Evolutionary conservation across 805 yeast genomes (phyloP).

Genomic region (Pichia thaimueangensis): DNA sequence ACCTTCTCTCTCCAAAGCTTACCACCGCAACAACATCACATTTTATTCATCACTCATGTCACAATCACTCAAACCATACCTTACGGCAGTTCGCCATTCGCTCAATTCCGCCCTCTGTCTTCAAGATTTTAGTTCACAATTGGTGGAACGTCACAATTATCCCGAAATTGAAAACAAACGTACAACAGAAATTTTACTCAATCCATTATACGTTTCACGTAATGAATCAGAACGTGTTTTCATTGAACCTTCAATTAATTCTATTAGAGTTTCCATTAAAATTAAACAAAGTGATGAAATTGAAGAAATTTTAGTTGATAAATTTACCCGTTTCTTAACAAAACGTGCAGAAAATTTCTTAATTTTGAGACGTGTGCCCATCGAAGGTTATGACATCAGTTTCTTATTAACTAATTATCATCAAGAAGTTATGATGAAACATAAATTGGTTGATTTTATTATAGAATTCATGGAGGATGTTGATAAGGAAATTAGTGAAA

Average conservation of each 20-base stretch:
- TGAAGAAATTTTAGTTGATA: conserved; percentile 89
- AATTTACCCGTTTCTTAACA: conserved; percentile 87
- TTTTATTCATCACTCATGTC: conserved; percentile 44
- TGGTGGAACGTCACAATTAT: conserved; percentile 93
- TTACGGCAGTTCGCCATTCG: conserved; percentile 88
- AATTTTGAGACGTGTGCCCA: conserved; percentile 85
- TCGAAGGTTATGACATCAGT: conserved; percentile 87
- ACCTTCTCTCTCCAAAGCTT: background rate
- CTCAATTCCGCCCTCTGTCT: conserved; percentile 89
- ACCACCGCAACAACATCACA: background rate
- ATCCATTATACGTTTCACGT: conserved; percentile 85
- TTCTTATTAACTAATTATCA: conserved; percentile 91
- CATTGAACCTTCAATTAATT: conserved; percentile 90
- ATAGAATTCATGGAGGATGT: conserved; percentile 99
- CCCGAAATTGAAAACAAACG: conserved; percentile 91
- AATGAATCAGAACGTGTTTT: conserved; percentile 89
- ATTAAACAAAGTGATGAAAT: conserved; percentile 98
- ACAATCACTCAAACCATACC: conserved; percentile 92
- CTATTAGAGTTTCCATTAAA: conserved; percentile 82
- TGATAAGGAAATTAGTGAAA: conserved; percentile 96
- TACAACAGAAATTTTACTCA: conserved; percentile 76
- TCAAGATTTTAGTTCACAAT: conserved; percentile 90
- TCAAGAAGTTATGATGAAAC: conserved; percentile 92
- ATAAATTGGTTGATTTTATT: conserved; percentile 90
- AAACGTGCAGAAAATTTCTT: conserved; percentile 94